A percentile compares a stretch with the other conserved stretches of the same genome.
phyloP scores from a whole-genome alignment of 805 yeast species.

The Zygoascus bituminiphila region DNA sequence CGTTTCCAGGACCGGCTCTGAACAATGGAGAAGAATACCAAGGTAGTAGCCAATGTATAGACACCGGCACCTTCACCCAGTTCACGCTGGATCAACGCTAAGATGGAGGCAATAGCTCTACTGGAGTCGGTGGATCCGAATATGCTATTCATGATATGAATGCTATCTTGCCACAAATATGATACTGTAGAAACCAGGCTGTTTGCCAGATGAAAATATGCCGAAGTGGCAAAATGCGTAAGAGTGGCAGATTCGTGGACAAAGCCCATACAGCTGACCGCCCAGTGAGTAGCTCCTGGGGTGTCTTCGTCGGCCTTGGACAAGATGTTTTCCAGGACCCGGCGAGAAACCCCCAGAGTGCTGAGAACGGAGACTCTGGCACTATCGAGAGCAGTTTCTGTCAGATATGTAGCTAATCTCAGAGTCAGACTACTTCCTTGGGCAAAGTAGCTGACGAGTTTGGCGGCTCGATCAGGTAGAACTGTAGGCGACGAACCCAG shows the following conservation, averaged over 20 bases:
- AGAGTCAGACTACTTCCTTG: slow-evolving; percentile 23
- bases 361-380: slow-evolving; percentile 21
- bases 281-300: slow-evolving; percentile 22
- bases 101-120: slow-evolving; percentile 24
- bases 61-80: slow-evolving; percentile 25
- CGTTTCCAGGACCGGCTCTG: slow-evolving; percentile 23
- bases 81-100: slow-evolving; percentile 22
- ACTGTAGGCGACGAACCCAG: slow-evolving; percentile 12
- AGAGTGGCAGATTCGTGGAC: slow-evolving; percentile 22
- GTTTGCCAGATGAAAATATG: slow-evolving; percentile 23
- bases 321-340: slow-evolving; percentile 24
- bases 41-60: slow-evolving; percentile 23
- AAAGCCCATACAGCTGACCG: slow-evolving; percentile 16
- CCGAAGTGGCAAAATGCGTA: slow-evolving; percentile 24
- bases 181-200: slow-evolving; percentile 20
- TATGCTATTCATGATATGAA: slow-evolving; percentile 24
- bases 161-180: slow-evolving; percentile 23
- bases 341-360: slow-evolving; percentile 21
- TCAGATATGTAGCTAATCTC: slow-evolving; percentile 23
- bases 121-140: slow-evolving; percentile 29
- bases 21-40: slow-evolving; percentile 24
- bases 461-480: slow-evolving; percentile 22
- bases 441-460: slow-evolving; percentile 22
- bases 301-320: slow-evolving; percentile 25
- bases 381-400: slow-evolving; percentile 23